Conservation (phyloP, 129 eudicot species). For the Artemisia annua region DNA sequence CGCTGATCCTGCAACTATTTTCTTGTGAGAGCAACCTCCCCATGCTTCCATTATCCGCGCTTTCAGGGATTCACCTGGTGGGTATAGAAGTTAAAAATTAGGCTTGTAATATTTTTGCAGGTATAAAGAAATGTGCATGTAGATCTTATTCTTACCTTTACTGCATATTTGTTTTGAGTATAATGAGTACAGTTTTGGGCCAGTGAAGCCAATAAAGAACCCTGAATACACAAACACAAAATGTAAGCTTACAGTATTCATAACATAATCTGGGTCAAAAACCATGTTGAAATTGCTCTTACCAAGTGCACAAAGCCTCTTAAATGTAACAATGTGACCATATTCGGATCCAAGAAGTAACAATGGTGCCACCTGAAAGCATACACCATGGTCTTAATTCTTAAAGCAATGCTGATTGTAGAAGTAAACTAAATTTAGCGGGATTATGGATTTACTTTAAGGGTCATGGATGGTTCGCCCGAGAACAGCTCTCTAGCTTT, state of each 20-base stretch:
- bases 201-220: constrained; percentile 73
- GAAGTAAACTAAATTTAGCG: not conserved
- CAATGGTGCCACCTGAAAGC: constrained; percentile 64
- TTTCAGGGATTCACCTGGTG: constrained; percentile 52
- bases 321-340: constrained; percentile 80
- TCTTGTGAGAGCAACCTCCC: constrained; percentile 86
- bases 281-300: constrained; percentile 25
- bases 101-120: not conserved
- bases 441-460: constrained; percentile 50
- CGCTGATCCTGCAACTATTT: constrained; percentile 59
- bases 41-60: constrained; percentile 54
- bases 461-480: constrained; percentile 93
- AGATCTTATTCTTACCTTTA: constrained; percentile 45
- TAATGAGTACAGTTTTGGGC: constrained; percentile 69
- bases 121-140: not conserved
- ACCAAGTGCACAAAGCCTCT: constrained; percentile 90
- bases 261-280: not conserved
- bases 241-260: constrained; percentile 12
- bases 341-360: constrained; percentile 81
- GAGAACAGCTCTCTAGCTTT: constrained; percentile 63
- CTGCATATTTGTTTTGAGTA: constrained; percentile 61
- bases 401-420: not conserved
- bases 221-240: constrained; percentile 46
- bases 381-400: constrained; percentile 3
- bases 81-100: not conserved